Base-by-base conservation (phyloP, 139 green algal species). In the Axilococcus clingmanii region DNA sequence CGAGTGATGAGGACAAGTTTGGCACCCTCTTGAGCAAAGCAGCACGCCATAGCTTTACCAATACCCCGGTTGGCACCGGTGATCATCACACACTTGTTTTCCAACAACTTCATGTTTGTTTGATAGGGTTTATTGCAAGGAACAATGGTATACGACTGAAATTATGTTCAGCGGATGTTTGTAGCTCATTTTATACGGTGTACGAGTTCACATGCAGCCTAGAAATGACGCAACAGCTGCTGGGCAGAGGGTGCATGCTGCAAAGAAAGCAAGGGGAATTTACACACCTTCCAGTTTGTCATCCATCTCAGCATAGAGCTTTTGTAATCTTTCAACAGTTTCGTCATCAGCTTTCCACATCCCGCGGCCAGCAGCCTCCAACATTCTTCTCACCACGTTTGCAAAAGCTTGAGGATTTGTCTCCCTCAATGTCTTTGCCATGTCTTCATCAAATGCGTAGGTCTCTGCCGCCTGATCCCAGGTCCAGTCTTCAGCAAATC, bases 341-440 rank as follows among this genome's bases (percentile, higher is more conserved):
- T 80, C 66, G 0, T 63, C 32, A 25, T 85, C 71, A 8, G 91
- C 71, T 31, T 85, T 55, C 91, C 91, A 99, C 71, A 99, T 85
- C 24, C 91, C 91, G 2, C 91, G 59, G 11, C 89, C 91, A 15
- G 79, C 62, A 3, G 89, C 91, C 75, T 98, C 91, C 47, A 97
- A 49, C 79, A 95, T 88, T 22, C 91, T 69, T 43, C 62, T 69
- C n/a, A 95, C 30, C 32, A 86, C 69, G 53, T 95, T 95, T 40
- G 42, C 34, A 53, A 88, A 95, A 2, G 85, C 85, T 65, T 91
- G 59, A 35, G 51, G 49, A 33, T 71, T 75, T 42, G 57, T 55
- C 48, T 85, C 77, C 46, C 74, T 56, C 37, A 94, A 68, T 63
- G 66, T 83, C 9, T 60, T 75, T 1, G 81, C 78, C 85, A 94